Conservation (phyloP, 768 basidiomycete genomes). For the Piloderma croceum region DNA sequence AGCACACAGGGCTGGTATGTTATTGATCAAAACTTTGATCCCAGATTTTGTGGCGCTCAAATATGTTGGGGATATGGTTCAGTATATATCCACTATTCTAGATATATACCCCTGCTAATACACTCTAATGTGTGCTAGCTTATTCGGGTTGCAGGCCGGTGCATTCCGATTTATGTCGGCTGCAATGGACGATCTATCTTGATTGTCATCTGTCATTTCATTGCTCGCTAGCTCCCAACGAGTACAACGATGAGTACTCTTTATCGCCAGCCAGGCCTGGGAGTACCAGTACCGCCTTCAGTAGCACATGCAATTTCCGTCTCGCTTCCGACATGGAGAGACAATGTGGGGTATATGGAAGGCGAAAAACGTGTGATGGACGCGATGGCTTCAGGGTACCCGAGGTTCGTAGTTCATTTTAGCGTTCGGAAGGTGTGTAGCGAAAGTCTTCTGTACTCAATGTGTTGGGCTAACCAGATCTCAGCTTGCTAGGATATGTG, state of each 20-base stretch:
- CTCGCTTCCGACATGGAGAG: constrained; percentile 89
- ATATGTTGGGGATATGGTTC: no score
- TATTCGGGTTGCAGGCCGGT: no score
- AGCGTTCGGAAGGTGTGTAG: constrained; percentile 72
- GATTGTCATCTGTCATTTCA: no score
- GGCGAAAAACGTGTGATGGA: constrained; percentile 75
- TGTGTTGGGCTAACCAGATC: constrained; percentile 1
- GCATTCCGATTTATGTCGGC: no score
- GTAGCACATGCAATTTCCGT: constrained; percentile 90
- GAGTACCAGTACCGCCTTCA: constrained; percentile 55
- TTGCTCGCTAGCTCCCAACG: no score
- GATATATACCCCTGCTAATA: no score
- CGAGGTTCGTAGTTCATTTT: constrained; percentile 88
- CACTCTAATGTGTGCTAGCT: no score
- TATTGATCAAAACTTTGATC: no score
- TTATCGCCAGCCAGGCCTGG: constrained; percentile 24
- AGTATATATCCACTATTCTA: no score
- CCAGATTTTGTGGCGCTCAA: no score
- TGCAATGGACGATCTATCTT: no score
- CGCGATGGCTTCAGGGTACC: constrained; percentile 85
- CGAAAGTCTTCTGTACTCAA: background rate
- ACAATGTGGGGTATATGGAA: constrained; percentile 92
- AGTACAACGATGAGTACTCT: constrained; percentile 7
- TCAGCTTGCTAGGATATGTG: constrained; percentile 47
- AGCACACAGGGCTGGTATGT: no score